Evolutionary conservation across 192 early-diverging fungal genomes (phyloP), one percentile per base, ranked within the genome.

Genomic region (Kickxella alabastrina): DNA sequence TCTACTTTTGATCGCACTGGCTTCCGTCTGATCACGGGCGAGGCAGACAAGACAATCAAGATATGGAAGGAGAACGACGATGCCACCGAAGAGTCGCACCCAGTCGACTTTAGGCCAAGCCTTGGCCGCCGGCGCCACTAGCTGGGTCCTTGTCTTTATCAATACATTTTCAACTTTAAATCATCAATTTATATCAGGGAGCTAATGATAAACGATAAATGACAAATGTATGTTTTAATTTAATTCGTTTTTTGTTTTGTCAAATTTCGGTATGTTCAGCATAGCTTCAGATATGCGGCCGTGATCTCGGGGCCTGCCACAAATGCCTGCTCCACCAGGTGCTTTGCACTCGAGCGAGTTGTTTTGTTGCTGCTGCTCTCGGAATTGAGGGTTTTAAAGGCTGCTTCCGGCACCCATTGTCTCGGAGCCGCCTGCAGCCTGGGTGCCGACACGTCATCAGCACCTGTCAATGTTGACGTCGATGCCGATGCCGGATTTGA

Each of bases 21-120:
- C 1, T 81, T 89, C 45, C 87, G 97, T 31, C 77, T 99, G 40
- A 92, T 99, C 53, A 99, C 97, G 2, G 91, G 97, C 56, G 97
- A 98, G 68, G 95, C 94, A 0, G 97, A 99, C 68, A 99, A 99
- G 77, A 93, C 93, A 1, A 93, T 99, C 70, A 99, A 99, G 79
- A 92, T 99, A 43, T 97, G 63, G 54, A 65, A 65, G 42, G 47
- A 50, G 26, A 45, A 55, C 48, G 47, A 56, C 13, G 37, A 40
- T 21, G 63, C 68, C 3, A 72, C 75, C n/a, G 68, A 78, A n/a
- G 75, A 78, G 28, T 52, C 68, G 15, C 65, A 78, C 14, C 75
- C 75, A 1, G 35, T 78, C 5, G 61, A 78, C 32, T 78, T 69
- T 31, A 50, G 53, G 29, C 75, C 75, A 3, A 58, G 42, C 3